These are phyloP conservation scores for Phytophthora agathidicida DNA, from an alignment of 352 stramenopile genomes.

Conservation along the genomic window DNA sequence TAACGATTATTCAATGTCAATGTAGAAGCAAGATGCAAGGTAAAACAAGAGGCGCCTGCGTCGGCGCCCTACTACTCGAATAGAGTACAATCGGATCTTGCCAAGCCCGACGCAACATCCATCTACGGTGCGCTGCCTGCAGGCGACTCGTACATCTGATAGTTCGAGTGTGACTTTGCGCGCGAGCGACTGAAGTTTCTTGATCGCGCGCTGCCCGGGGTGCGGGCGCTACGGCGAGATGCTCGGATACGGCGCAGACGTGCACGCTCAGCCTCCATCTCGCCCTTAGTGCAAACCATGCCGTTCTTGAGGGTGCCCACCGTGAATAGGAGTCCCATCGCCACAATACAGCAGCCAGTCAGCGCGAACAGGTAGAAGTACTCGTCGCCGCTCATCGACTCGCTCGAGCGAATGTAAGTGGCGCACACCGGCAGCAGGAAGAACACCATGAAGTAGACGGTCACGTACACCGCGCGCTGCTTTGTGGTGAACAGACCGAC, in stretches of 20 bases:
- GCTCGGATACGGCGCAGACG: conserved; percentile 54
- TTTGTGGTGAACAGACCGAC: conserved; percentile 77
- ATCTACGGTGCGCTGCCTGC: conserved; percentile 53
- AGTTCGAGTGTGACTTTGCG: conserved; percentile 72
- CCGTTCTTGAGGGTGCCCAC: conserved; percentile 67
- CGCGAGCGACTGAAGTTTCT: conserved; percentile 73
- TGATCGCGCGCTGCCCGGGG: conserved; percentile 58
- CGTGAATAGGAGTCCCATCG: conserved; percentile 52
- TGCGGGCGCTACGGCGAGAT: conserved; percentile 60
- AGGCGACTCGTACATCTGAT: conserved; percentile 71
- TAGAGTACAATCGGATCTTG: conserved; percentile 32
- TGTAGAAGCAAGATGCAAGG: conserved; percentile 34
- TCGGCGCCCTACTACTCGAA: conserved; percentile 18
- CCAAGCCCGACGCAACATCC: conserved; percentile 14
- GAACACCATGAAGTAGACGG: conserved; percentile 77
- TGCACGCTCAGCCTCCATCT: conserved; percentile 59
- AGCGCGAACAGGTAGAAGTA: conserved; percentile 70
- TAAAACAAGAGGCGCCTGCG: conserved; percentile 19
- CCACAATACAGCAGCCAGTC: conserved; percentile 47
- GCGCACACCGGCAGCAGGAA: conserved; percentile 64
- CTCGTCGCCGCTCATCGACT: conserved; percentile 37
- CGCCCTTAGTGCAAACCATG: conserved; percentile 72
- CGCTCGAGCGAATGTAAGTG: conserved; percentile 47
- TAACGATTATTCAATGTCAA: conserved; percentile 35
- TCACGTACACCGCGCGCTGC: conserved; percentile 65